Evolutionary conservation across 116 monocot genomes (phyloP), one percentile per base, ranked within the genome.

Genomic region (Zostera marina): DNA sequence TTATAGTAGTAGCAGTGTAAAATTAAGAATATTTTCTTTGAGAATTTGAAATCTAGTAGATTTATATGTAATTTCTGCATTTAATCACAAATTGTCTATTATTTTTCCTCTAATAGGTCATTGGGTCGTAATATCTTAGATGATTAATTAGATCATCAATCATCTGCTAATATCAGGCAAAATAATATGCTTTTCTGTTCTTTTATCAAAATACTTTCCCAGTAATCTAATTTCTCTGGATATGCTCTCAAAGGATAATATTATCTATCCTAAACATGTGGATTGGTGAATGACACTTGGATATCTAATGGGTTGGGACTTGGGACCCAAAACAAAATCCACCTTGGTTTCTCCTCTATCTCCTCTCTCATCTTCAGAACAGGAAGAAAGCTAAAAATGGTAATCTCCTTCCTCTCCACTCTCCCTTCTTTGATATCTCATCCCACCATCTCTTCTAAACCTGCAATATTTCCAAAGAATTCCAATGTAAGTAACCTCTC

Each of bases 321-420:
- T 23, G 55, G 55, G 32, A n/a, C 56, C 56, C 56, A 56, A 56
- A 25, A 12, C n/a, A 38, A 43, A 16, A 8, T 15, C 60, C 44
- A 23, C 60, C 14, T 14, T 9, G 11, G 59, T 3, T 59, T 12
- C 11, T 59, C 10, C 19, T 44, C 32, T 20, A 11, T 13, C 32
- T 26, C 47, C 47, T 23, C 24, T 47, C 61, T 47, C 13, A n/a
- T n/a, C n/a, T 32, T 25, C 56, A 56, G 56, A 38, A 15, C 15
- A 14, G 7, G 14, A 9, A 8, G 20, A 16, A 38, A 58, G 40
- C 44, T 25, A 59, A 43, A 43, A 9, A 67, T 67, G 67, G 58
- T 49, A 9, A 41, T 48, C 59, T 67, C 67, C 51, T 67, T 49
- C 40, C 57, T 67, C 67, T 67, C 58, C 24, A 67, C 49, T 47